These are phyloP conservation scores for Plasmodium inui DNA, from an alignment of 169 alveolate genomes.

Conservation along the genomic window DNA sequence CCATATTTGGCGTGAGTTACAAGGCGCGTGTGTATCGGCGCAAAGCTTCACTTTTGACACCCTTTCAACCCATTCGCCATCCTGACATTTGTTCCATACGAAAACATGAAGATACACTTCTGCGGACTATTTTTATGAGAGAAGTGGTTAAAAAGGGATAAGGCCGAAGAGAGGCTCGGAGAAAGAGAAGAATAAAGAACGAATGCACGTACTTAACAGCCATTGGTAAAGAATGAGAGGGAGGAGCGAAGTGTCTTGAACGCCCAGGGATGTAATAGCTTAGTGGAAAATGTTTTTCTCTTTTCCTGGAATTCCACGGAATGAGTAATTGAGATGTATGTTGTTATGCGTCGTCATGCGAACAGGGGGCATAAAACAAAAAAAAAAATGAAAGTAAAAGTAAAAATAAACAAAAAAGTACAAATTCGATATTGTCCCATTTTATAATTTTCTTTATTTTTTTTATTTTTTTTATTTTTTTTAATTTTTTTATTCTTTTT, in stretches of 20 bases:
- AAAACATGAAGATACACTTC: too few species aligned
- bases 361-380: background rate
- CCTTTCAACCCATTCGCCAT: background rate
- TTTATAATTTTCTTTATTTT: too few species aligned
- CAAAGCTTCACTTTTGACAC: background rate
- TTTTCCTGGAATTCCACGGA: background rate
- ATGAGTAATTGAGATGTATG: background rate
- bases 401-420: background rate
- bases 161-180: background rate
- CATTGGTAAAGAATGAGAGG: too few species aligned
- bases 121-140: too few species aligned
- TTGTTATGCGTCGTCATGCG: background rate
- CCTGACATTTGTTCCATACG: background rate
- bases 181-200: too few species aligned
- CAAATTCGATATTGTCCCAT: background rate
- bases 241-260: too few species aligned
- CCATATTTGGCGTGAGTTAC: background rate
- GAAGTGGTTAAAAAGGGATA: too few species aligned
- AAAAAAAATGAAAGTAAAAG: background rate
- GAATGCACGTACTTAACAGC: too few species aligned
- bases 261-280: background rate
- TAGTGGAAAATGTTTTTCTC: background rate
- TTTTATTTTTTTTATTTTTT: too few species aligned
- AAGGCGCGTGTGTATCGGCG: background rate
- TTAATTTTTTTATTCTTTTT: too few species aligned